Evolutionary conservation across 129 eudicot species (phyloP).

Genomic region (Erigeron canadensis): DNA sequence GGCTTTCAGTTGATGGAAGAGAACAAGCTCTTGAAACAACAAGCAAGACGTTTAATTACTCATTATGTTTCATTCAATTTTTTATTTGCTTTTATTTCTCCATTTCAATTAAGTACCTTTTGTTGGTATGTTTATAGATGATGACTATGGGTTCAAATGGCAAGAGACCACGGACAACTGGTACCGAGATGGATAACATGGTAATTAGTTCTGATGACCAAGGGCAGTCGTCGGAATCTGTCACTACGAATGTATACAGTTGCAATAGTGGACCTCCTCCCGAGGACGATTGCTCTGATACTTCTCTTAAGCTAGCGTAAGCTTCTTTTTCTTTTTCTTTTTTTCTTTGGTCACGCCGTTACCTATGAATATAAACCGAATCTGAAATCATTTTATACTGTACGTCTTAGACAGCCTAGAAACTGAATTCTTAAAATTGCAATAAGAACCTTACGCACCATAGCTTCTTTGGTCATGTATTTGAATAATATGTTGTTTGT

Average conservation of each 20-base stretch:
- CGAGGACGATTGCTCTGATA: conserved; percentile 61
- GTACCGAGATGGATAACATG: conserved; percentile 29
- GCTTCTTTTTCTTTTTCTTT: neutral
- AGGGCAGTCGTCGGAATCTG: conserved; percentile 58
- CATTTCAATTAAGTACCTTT: neutral
- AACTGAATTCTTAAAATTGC: no score
- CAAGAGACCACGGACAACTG: conserved; percentile 30
- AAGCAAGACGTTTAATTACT: conserved; percentile 27
- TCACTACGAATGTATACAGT: conserved; percentile 41
- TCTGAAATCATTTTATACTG: no score
- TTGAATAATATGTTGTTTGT: neutral
- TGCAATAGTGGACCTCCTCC: conserved; percentile 53
- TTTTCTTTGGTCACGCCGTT: no score
- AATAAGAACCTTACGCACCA: no score
- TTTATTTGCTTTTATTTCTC: neutral
- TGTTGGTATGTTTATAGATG: conserved; percentile 29
- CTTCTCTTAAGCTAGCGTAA: conserved; percentile 65
- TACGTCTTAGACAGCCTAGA: no score
- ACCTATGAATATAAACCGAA: no score
- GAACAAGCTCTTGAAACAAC: conserved; percentile 48
- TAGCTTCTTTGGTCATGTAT: no score
- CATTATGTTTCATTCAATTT: neutral
- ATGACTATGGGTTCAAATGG: conserved; percentile 30
- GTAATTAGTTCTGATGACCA: conserved; percentile 37
- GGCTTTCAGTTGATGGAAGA: conserved; percentile 54